Evolutionary conservation across 2,329 filamentous ascomycete species (phyloP).

Genomic region (Basipetospora chlamydospora): DNA sequence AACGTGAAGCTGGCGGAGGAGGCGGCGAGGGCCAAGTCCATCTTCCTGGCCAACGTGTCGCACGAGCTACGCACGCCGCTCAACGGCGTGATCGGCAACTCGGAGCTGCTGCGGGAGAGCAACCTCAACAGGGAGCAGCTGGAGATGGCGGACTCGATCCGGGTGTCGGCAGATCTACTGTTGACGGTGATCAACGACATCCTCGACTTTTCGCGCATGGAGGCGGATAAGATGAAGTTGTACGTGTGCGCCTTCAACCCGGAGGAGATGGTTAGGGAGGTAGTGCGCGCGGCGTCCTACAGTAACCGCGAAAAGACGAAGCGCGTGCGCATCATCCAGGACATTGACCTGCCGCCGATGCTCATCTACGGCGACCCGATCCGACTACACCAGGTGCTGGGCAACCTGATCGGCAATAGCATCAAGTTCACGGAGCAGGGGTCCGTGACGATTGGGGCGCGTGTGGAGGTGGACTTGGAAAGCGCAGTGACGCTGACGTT

Average conservation of each 20-base stretch:
- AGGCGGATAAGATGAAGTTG: constrained; percentile 74
- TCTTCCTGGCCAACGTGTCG: constrained; percentile 67
- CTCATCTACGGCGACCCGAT: constrained; percentile 53
- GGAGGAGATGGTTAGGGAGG: constrained; percentile 51
- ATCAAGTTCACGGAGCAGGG: constrained; percentile 87
- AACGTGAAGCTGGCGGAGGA: constrained; percentile 74
- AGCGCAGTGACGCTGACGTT: constrained; percentile 64
- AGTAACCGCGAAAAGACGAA: constrained; percentile 50
- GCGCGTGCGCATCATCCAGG: constrained; percentile 49
- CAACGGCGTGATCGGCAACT: constrained; percentile 80
- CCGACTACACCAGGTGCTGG: constrained; percentile 52
- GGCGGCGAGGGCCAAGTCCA: constrained; percentile 68
- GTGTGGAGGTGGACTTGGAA: constrained; percentile 54
- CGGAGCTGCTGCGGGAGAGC: constrained; percentile 67
- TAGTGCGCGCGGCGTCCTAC: constrained; percentile 51
- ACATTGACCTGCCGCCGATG: constrained; percentile 64
- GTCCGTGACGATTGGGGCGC: constrained; percentile 69
- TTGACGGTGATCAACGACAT: constrained; percentile 95
- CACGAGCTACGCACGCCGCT: constrained; percentile 73
- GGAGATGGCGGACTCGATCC: constrained; percentile 78
- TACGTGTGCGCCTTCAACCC: constrained; percentile 57
- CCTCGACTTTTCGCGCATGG: constrained; percentile 87
- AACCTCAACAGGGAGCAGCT: constrained; percentile 60
- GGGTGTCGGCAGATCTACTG: constrained; percentile 71
- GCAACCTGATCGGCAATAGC: constrained; percentile 82